phyloP scores from a whole-genome alignment of 2,329 filamentous ascomycete genomes.

The Trichoderma asperellum region DNA sequence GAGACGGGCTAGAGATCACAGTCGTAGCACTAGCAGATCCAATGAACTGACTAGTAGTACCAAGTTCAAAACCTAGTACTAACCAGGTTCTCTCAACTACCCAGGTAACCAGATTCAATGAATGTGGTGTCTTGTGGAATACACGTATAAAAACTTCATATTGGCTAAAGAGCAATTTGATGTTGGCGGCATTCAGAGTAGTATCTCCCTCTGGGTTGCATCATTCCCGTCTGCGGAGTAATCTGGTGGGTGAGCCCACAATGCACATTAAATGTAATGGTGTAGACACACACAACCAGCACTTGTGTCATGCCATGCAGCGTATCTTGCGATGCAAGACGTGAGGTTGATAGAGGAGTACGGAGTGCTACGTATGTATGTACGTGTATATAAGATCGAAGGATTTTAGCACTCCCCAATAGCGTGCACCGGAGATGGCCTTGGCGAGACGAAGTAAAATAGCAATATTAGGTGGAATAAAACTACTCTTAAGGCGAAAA shows the following conservation, averaged over 20 bases:
- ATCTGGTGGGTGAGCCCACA: background rate
- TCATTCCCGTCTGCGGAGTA: background rate
- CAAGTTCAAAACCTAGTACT: no score
- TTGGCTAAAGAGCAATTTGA: background rate
- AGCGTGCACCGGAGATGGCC: background rate
- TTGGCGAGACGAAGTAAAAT: background rate
- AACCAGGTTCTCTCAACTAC: no score
- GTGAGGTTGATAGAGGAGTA: background rate
- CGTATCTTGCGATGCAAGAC: background rate
- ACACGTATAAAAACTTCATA: background rate
- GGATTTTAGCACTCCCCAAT: background rate
- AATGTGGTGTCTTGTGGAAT: background rate
- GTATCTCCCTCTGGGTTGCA: background rate
- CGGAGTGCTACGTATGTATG: no score
- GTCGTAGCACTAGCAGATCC: no score
- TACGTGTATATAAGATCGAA: background rate
- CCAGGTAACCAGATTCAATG: no score
- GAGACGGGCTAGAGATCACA: no score
- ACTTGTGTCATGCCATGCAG: background rate
- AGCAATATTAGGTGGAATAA: background rate
- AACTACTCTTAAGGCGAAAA: background rate
- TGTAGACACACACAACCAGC: background rate
- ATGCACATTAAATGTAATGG: background rate
- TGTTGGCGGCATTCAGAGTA: background rate
- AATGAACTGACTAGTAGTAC: no score